A percentile compares a stretch with the other conserved stretches of the same genome.
Conservation (phyloP, 352 stramenopile genomes). For the Ophiocytium majus region DNA sequence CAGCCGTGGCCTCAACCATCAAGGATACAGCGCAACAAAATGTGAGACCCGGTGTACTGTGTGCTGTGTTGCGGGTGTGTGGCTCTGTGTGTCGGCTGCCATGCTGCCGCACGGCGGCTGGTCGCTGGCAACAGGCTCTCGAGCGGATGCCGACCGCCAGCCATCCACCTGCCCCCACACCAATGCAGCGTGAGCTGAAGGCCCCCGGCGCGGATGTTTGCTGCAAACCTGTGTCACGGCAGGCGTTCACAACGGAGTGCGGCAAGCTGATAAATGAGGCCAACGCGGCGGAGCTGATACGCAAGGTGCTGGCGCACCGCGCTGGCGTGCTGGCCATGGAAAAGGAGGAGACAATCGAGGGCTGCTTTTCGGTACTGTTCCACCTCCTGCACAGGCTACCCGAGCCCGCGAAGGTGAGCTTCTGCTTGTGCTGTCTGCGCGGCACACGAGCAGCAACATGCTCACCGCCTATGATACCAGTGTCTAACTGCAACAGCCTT, state of each 20-base stretch:
- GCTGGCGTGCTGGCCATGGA: slow-evolving; percentile 40
- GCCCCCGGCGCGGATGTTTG: neutral
- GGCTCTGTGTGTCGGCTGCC: neutral
- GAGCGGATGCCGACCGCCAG: neutral
- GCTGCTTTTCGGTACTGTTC: slow-evolving; percentile 52
- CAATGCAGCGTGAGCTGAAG: neutral
- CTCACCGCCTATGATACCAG: no score
- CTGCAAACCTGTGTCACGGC: neutral
- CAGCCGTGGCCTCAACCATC: slow-evolving; percentile 38
- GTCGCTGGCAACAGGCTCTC: neutral
- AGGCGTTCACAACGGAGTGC: slow-evolving; percentile 41
- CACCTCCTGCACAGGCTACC: slow-evolving; percentile 40
- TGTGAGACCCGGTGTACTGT: neutral
- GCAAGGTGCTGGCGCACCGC: slow-evolving; percentile 45
- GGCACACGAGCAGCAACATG: no score
- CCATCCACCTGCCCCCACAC: neutral
- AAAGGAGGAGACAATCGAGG: slow-evolving; percentile 41
- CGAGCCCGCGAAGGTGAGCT: slow-evolving; percentile 21
- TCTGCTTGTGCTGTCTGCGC: no score
- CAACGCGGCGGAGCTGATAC: slow-evolving; percentile 50
- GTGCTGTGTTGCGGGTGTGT: neutral
- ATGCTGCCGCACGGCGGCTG: neutral
- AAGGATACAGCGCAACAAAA: slow-evolving; percentile 3
- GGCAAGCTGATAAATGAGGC: slow-evolving; percentile 48
- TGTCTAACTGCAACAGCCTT: no score